Evolutionary conservation across 2,329 filamentous ascomycete species (phyloP), one percentile per base, ranked within the genome.

Genomic region (Ilyonectria mors-panacis): DNA sequence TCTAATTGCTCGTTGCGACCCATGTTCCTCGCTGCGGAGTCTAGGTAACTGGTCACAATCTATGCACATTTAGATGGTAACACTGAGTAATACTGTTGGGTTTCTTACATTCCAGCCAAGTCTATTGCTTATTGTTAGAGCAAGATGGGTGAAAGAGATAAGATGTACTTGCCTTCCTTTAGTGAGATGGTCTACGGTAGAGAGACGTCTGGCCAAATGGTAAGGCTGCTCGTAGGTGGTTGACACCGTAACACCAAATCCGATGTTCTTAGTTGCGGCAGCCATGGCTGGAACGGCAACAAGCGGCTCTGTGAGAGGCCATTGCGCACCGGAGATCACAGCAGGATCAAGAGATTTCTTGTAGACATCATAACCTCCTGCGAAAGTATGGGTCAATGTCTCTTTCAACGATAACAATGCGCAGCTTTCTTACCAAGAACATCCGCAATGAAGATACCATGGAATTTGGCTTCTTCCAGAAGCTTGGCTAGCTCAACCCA

Each of bases 221-320:
- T 92, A 93, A 0, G 91, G 91, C 73, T 90, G 87, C 74, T 93
- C 91, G 67, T 93, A 93, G 0, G 90, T 92, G 1, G 91, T 92
- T 2, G 88, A 88, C 1, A 91, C 87, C 0, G 91, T 93, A 6
- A 93, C 89, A 0, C 91, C 91, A 69, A 93, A 93, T 0, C 87
- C 89, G 30, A 94, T 87, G 67, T 84, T 91, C 73, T 90, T 86
- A 0, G 92, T 93, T 0, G 83, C 91, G 0, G 91, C 90, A 1
- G 91, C 91, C 90, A 93, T 92, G 0, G 91, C 91, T 2, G 91
- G 85, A 1, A 93, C 84, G 0, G 90, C 85, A 1, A 87, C 85
- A 2, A 93, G 75, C 0, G 91, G 91, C 75, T 93, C 91, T 28
- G 92, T 92, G 19, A 92, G 88, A 0, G 91, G 91, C 87, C 90